These are phyloP conservation scores for Chaetomium globosum DNA, from an alignment of 2,329 filamentous ascomycete genomes.

Conservation along the genomic window DNA sequence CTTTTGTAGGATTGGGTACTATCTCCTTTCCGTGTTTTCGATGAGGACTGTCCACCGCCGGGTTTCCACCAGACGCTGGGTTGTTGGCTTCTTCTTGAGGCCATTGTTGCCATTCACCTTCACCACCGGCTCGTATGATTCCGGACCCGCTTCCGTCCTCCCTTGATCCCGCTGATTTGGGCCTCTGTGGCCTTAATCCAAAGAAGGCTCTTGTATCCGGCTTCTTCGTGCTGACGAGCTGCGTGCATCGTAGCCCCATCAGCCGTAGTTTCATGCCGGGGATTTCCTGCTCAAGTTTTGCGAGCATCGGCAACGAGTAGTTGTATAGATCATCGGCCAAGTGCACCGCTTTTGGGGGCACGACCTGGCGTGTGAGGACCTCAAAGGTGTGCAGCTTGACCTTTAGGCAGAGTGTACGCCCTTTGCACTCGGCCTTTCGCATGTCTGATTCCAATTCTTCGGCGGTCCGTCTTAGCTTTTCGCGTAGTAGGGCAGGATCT, in stretches of 20 bases:
- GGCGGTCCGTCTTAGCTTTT: slow-evolving; percentile 78
- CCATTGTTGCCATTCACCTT: slow-evolving; percentile 66
- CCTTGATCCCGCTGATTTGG: slow-evolving; percentile 33
- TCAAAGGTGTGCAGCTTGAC: slow-evolving; percentile 94
- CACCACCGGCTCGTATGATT: slow-evolving; percentile 42
- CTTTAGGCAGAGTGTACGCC: slow-evolving; percentile 88
- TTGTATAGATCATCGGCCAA: slow-evolving; percentile 81
- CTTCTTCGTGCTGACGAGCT: slow-evolving; percentile 84
- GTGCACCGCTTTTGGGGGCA: slow-evolving; percentile 71
- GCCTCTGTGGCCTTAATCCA: slow-evolving; percentile 55
- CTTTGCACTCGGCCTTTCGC: slow-evolving; percentile 76
- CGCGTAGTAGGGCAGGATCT: slow-evolving; percentile 66
- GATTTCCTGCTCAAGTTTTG: slow-evolving; percentile 81
- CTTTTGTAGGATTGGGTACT: slow-evolving; percentile 52
- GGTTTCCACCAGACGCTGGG: slow-evolving; percentile 52
- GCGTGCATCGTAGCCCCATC: slow-evolving; percentile 86
- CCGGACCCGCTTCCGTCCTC: slow-evolving; percentile 15
- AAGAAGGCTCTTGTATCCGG: slow-evolving; percentile 78
- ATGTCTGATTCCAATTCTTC: slow-evolving; percentile 87
- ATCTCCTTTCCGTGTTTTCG: slow-evolving; percentile 57
- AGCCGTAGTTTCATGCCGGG: slow-evolving; percentile 77
- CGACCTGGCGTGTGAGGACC: slow-evolving; percentile 79
- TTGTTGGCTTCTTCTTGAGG: slow-evolving; percentile 63
- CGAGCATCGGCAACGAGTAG: slow-evolving; percentile 77
- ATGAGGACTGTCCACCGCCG: slow-evolving; percentile 40